These are phyloP conservation scores for Venturia oleaginea DNA, from an alignment of 2,329 filamentous ascomycete species.

Conservation along the genomic window DNA sequence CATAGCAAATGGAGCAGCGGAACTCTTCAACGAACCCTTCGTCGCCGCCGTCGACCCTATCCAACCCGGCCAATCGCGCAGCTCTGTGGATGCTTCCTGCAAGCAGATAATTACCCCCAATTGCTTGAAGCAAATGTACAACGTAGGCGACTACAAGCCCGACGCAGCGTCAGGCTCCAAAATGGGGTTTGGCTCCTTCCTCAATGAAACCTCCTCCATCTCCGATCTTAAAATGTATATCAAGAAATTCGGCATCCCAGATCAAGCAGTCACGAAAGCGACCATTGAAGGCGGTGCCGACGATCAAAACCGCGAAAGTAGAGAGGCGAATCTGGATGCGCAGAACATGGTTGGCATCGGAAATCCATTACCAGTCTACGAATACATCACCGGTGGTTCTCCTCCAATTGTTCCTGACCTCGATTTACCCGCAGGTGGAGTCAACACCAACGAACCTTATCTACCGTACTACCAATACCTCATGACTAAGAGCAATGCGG, in stretches of 20 bases:
- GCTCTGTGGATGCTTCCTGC: slow-evolving; percentile 28
- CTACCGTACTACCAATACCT: slow-evolving; percentile 32
- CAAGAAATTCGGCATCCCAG: slow-evolving; percentile 12
- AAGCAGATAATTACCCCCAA: slow-evolving; percentile 36
- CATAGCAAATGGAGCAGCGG: not conserved
- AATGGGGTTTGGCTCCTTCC: slow-evolving; percentile 38
- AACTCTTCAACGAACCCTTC: slow-evolving; percentile 7
- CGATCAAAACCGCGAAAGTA: slow-evolving; percentile 18
- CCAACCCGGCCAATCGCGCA: slow-evolving; percentile 8
- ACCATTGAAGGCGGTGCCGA: not conserved
- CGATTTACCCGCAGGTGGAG: slow-evolving; percentile 32
- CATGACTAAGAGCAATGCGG: slow-evolving; percentile 22
- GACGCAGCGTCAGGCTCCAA: slow-evolving; percentile 28
- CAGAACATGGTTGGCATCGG: slow-evolving; percentile 40
- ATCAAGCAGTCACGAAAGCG: slow-evolving; percentile 4
- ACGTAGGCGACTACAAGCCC: slow-evolving; percentile 33
- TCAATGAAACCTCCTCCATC: slow-evolving; percentile 41
- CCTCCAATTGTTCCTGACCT: slow-evolving; percentile 39
- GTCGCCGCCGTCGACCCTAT: not conserved
- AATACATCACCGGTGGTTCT: slow-evolving; percentile 40
- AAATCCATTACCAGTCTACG: slow-evolving; percentile 35
- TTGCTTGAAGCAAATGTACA: slow-evolving; percentile 40
- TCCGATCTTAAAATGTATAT: slow-evolving; percentile 27
- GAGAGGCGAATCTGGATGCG: slow-evolving; percentile 25
- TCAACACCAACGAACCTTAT: slow-evolving; percentile 41